These are phyloP conservation scores for Colletotrichum incanum DNA, from an alignment of 2,329 filamentous ascomycete species.

Conservation along the genomic window DNA sequence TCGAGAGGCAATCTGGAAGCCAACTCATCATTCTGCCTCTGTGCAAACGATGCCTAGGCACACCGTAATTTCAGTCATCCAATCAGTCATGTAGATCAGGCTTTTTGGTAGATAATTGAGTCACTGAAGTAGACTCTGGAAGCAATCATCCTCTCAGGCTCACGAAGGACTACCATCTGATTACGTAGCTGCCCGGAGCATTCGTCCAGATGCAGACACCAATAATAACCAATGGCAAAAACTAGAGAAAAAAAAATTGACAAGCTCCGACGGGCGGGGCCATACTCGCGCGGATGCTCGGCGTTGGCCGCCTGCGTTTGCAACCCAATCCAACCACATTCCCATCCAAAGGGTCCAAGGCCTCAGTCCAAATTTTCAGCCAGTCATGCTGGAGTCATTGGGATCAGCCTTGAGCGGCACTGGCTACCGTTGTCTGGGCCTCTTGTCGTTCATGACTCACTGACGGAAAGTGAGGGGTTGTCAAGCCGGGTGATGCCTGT, in stretches of 20 bases:
- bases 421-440: slow-evolving; percentile 26
- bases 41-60: slow-evolving; percentile 1
- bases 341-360: slow-evolving; percentile 12
- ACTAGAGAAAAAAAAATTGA: background rate
- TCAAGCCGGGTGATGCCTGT: slow-evolving; percentile 34
- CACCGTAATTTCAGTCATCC: slow-evolving; percentile 19
- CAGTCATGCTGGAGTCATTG: slow-evolving; percentile 33
- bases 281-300: slow-evolving; percentile 25
- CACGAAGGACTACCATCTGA: background rate
- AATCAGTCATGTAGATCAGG: background rate
- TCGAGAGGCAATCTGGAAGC: slow-evolving; percentile 17
- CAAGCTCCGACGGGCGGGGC: slow-evolving; percentile 19
- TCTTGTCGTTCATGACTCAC: slow-evolving; percentile 41
- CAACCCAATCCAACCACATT: slow-evolving; percentile 11
- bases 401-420: slow-evolving; percentile 27
- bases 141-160: background rate
- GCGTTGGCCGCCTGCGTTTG: slow-evolving; percentile 24
- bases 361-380: slow-evolving; percentile 23
- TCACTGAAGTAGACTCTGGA: slow-evolving; percentile 7
- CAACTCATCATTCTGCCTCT: slow-evolving; percentile 23
- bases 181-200: background rate
- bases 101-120: background rate
- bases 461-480: slow-evolving; percentile 37
- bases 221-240: background rate
- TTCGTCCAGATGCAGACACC: background rate